Conservation (phyloP, 2,329 filamentous ascomycete genomes). For the Beauveria sp. region DNA sequence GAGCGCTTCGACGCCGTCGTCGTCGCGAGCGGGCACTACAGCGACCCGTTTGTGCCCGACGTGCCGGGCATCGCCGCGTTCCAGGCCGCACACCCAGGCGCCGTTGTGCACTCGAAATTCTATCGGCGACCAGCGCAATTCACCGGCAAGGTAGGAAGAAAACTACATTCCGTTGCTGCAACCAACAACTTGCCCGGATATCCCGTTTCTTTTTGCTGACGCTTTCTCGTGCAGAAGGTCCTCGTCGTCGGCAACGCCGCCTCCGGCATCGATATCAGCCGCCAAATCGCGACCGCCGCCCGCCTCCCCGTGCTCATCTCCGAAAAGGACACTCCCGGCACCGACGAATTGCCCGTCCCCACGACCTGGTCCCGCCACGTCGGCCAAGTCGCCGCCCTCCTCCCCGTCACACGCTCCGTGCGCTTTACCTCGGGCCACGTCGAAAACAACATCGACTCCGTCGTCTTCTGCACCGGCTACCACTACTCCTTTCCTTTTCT, state of each 20-base stretch:
- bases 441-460: slow-evolving; percentile 58
- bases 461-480: slow-evolving; percentile 83
- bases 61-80: slow-evolving; percentile 48
- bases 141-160: slow-evolving; percentile 21
- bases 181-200: too few species aligned
- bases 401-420: slow-evolving; percentile 38
- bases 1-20: slow-evolving; percentile 53
- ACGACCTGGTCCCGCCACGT: slow-evolving; percentile 25
- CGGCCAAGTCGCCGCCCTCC: slow-evolving; percentile 40
- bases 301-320: slow-evolving; percentile 47
- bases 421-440: slow-evolving; percentile 55
- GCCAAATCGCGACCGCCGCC: slow-evolving; percentile 51
- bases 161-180: too few species aligned
- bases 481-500: slow-evolving; percentile 74
- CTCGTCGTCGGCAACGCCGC: slow-evolving; percentile 62
- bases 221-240: slow-evolving; percentile 43
- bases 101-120: slow-evolving; percentile 58
- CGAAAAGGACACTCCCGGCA: slow-evolving; percentile 31
- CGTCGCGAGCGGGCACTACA: slow-evolving; percentile 56
- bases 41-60: slow-evolving; percentile 49
- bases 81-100: slow-evolving; percentile 38
- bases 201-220: not conserved
- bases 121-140: slow-evolving; percentile 43
- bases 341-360: slow-evolving; percentile 17
- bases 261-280: slow-evolving; percentile 62